Base-by-base conservation (phyloP, 169 alveolate genomes). In the Eimeria falciformis region DNA sequence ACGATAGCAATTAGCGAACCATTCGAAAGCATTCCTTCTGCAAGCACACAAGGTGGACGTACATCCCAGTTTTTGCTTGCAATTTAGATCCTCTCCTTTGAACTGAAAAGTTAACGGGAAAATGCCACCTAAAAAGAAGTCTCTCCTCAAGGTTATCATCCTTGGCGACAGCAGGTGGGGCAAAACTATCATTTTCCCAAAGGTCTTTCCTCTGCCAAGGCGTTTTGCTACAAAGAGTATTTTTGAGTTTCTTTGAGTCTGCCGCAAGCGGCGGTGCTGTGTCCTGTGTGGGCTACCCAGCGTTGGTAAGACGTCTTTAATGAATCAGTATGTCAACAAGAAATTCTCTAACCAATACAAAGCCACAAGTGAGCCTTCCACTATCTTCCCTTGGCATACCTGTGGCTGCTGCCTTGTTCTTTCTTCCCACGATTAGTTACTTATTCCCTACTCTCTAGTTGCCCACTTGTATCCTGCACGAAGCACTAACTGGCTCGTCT, bases 111-210 rank as follows among this genome's bases (percentile, higher is more conserved):
- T n/a, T n/a, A n/a, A n/a, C n/a, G n/a, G n/a, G 85, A 88, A 23
- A 27, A 88, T 88, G 93, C 92, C 95, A 47, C 91, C 94, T 4
- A 87, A 93, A 83, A 95, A 95, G 92, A 93, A 93, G 91, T 95
- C 93, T 9, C 94, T 98, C 58, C 96, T 98, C 81, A 99, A 99
- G 96, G 99, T 98, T 69, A 98, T 99, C 94, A 98, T 98, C 88
- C 97, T 99, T 84, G 99, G 99, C 37, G 99, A 99, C 95, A 98
- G 99, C 96, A 99, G 99, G 99, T 98, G 93, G 92, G 93, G 29
- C n/a, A n/a, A n/a, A n/a, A n/a, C n/a, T n/a, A n/a, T n/a, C n/a
- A n/a, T n/a, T 65, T 29, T 40, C 53, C 40, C 46, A 43, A 47
- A 79, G 6, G 2, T 46, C 37, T 27, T 9, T 65, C n/a, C n/a